Conservation (phyloP, 352 stramenopile genomes). For the Globisporangium cystogenes region DNA sequence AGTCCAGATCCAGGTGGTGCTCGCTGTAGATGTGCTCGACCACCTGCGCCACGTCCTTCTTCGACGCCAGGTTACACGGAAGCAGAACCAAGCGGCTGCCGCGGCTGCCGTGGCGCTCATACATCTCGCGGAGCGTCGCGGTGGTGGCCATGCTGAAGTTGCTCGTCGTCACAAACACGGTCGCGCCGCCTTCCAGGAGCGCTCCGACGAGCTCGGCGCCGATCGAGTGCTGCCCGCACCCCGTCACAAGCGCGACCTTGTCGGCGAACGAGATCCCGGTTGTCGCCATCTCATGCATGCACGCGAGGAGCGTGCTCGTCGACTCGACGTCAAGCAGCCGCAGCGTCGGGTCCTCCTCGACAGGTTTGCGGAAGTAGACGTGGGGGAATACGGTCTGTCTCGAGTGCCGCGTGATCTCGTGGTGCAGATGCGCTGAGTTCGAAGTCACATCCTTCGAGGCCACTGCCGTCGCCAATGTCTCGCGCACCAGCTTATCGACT, state of each 20-base stretch:
- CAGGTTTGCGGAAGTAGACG: conserved; percentile 73
- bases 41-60: conserved; percentile 63
- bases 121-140: conserved; percentile 68
- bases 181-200: conserved; percentile 79
- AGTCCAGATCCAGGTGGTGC: conserved; percentile 82
- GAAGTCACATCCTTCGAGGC: background rate
- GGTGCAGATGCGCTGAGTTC: conserved; percentile 29
- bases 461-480: background rate
- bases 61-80: conserved; percentile 85
- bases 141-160: conserved; percentile 62
- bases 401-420: conserved; percentile 51
- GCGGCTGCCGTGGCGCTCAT: conserved; percentile 79
- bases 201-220: conserved; percentile 80
- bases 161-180: conserved; percentile 81
- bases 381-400: conserved; percentile 66
- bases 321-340: conserved; percentile 79
- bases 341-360: conserved; percentile 69
- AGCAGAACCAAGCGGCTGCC: conserved; percentile 74
- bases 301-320: conserved; percentile 70
- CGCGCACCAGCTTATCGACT: background rate
- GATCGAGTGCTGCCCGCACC: conserved; percentile 83
- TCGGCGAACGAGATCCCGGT: conserved; percentile 79
- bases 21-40: conserved; percentile 80
- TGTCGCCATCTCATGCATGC: conserved; percentile 83
- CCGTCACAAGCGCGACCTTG: conserved; percentile 84